phyloP scores from a whole-genome alignment of 371 early-diverging fungal genomes.

The Mucor indicus region DNA sequence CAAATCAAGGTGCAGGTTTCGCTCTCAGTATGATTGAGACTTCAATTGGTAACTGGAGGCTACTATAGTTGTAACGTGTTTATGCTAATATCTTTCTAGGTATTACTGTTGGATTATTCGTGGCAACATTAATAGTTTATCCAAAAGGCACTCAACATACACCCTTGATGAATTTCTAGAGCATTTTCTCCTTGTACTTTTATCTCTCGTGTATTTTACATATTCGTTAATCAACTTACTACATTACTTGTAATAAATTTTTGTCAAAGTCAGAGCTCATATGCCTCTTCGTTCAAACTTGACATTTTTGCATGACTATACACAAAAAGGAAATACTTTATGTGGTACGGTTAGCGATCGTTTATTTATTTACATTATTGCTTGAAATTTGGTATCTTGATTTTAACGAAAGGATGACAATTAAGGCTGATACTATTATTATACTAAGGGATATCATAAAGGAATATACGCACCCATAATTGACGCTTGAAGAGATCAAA shows the following conservation, averaged over 20 bases:
- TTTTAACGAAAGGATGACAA: constrained; percentile 29
- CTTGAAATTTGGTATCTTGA: constrained; percentile 23
- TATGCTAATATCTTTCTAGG: too few relatives aligned
- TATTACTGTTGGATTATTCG: constrained; percentile 59
- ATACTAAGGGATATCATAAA: constrained; percentile 43
- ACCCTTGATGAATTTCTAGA: constrained; percentile 49
- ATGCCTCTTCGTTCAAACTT: too few relatives aligned
- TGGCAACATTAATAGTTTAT: constrained; percentile 54
- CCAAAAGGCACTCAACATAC: constrained; percentile 56
- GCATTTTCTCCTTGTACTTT: too few relatives aligned
- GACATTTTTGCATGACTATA: too few relatives aligned
- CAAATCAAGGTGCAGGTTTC: constrained; percentile 44
- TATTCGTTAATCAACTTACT: neutral
- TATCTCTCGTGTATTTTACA: too few relatives aligned
- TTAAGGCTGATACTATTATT: constrained; percentile 31
- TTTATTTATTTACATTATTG: too few relatives aligned
- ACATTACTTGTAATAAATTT: neutral
- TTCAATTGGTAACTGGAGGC: constrained; percentile 30
- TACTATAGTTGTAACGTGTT: too few relatives aligned
- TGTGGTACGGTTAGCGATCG: too few relatives aligned
- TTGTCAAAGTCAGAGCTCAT: neutral
- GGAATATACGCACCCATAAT: constrained; percentile 51
- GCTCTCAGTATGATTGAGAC: constrained; percentile 52
- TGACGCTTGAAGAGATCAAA: constrained; percentile 42
- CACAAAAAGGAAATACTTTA: too few relatives aligned